phyloP scores from a whole-genome alignment of 306 rosid species.

The Glycine soja region DNA sequence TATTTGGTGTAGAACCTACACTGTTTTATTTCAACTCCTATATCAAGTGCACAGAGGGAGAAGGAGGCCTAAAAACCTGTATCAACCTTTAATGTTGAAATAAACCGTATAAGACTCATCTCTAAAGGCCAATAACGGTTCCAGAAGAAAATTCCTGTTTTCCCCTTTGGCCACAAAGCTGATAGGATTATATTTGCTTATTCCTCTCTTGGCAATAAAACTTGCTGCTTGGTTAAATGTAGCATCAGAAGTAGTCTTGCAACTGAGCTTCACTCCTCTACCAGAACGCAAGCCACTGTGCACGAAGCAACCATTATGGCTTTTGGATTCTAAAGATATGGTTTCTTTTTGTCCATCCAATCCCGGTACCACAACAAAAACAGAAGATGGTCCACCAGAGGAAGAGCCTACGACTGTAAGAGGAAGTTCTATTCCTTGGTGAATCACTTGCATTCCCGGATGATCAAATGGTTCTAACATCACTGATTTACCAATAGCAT shows the following conservation, averaged over 20 bases:
- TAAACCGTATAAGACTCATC: constrained; percentile 79
- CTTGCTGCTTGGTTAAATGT: constrained; percentile 64
- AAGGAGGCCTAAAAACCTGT: neutral
- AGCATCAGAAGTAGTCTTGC: constrained; percentile 49
- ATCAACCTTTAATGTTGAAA: constrained; percentile 62
- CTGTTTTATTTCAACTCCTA: constrained; percentile 14
- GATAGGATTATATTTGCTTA: constrained; percentile 68
- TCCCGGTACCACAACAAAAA: constrained; percentile 63
- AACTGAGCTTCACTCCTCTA: constrained; percentile 61
- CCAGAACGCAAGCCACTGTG: constrained; percentile 46
- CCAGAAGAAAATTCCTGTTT: constrained; percentile 65
- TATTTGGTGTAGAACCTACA: neutral
- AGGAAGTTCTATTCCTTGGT: constrained; percentile 55
- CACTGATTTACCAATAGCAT: constrained; percentile 55
- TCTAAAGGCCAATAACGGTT: constrained; percentile 68
- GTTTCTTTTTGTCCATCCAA: constrained; percentile 67
- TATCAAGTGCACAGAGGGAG: too few species aligned
- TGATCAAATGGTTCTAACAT: constrained; percentile 71
- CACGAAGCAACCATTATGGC: constrained; percentile 68
- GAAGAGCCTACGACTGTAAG: constrained; percentile 60
- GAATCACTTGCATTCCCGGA: constrained; percentile 74
- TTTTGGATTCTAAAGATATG: constrained; percentile 65
- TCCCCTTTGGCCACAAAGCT: constrained; percentile 81
- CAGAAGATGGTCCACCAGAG: constrained; percentile 35
- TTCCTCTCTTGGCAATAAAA: constrained; percentile 60